phyloP scores from a whole-genome alignment of 2,329 filamentous ascomycete species.

The Penicillium hordei region DNA sequence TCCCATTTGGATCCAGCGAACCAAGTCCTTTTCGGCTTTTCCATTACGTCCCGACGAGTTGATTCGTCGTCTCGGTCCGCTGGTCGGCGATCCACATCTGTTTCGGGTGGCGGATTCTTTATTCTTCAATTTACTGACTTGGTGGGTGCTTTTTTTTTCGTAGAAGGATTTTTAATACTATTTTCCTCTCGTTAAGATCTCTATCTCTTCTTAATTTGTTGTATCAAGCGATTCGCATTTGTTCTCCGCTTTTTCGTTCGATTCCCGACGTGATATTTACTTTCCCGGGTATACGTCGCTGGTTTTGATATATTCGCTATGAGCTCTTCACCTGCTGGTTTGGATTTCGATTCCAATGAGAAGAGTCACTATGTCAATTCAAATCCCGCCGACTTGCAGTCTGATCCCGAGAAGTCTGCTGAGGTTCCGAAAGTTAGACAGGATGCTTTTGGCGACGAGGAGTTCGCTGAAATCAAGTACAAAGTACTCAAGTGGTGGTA shows the following conservation, averaged over 20 bases:
- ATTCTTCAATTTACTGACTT: conserved; percentile 2
- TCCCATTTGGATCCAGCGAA: neutral
- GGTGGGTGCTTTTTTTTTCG: neutral
- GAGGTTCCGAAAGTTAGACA: conserved; percentile 17
- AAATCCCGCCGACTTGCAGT: neutral
- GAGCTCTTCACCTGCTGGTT: conserved; percentile 4
- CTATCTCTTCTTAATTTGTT: neutral
- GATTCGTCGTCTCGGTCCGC: conserved; percentile 11
- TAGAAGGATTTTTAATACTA: neutral
- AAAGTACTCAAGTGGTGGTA: conserved; percentile 51
- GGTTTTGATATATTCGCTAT: conserved; percentile 10
- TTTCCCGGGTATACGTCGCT: neutral
- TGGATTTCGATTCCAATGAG: neutral
- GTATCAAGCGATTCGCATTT: neutral
- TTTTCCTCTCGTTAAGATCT: neutral
- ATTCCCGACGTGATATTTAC: neutral
- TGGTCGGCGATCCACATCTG: conserved; percentile 9
- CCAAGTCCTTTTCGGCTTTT: conserved; percentile 5
- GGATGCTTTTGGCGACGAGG: conserved; percentile 43
- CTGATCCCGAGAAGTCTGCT: conserved; percentile 24
- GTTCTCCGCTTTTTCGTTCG: neutral
- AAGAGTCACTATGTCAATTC: neutral
- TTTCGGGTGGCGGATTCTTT: conserved; percentile 10
- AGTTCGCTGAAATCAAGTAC: conserved; percentile 49
- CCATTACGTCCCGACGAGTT: conserved; percentile 4